phyloP scores from a whole-genome alignment of 225 moss, liverwort and hornwort genomes.

The Anthoceros angustus region DNA sequence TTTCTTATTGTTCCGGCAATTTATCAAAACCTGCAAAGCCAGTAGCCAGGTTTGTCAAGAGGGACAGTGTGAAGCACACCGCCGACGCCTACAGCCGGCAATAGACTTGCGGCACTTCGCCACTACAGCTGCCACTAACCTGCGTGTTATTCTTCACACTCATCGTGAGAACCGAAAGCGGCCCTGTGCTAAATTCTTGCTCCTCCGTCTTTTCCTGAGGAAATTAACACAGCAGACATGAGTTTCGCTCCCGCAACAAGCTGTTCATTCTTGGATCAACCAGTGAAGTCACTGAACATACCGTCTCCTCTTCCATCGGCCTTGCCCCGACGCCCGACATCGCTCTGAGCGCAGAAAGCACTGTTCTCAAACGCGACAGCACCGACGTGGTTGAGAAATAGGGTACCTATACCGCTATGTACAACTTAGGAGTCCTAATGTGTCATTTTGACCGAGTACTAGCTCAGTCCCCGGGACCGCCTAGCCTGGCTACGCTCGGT shows the following conservation, averaged over 20 bases:
- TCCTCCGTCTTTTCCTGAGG: constrained; percentile 78
- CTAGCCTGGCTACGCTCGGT: no score
- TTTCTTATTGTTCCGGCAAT: constrained; percentile 93
- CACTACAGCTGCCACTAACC: constrained; percentile 13
- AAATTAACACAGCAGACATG: not conserved
- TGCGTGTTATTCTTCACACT: constrained; percentile 85
- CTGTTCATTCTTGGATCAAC: not conserved
- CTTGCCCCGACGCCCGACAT: constrained; percentile 21
- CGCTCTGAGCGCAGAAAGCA: no score
- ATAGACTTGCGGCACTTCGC: no score
- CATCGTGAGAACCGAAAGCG: constrained; percentile 67
- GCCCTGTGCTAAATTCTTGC: constrained; percentile 80
- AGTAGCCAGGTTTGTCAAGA: no score
- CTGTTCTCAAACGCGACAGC: no score
- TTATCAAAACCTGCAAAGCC: constrained; percentile 53
- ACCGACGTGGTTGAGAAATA: no score
- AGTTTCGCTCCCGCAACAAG: constrained; percentile 8
- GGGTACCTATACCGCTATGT: no score
- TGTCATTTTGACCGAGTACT: no score
- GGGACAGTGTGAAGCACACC: no score
- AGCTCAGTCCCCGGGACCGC: no score
- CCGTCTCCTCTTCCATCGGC: constrained; percentile 43
- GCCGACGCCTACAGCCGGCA: no score
- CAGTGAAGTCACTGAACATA: constrained; percentile 9
- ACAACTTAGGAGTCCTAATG: no score